Conservation (phyloP, 108 stramenopile species). For the Fistulifera solaris region DNA sequence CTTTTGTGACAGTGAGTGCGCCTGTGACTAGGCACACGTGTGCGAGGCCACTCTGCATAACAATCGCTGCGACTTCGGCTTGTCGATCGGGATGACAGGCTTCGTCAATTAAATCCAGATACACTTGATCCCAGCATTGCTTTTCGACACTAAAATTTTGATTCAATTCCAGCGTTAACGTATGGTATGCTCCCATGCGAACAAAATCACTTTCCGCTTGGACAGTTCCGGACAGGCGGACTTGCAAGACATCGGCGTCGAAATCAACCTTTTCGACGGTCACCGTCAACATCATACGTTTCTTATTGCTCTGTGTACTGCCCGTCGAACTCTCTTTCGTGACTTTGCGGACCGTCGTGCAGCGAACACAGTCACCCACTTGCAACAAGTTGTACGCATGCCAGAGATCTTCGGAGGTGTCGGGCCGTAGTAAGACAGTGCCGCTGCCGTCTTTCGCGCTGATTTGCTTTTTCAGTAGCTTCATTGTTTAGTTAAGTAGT, state of each 20-base stretch:
- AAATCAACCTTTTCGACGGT: constrained; percentile 89
- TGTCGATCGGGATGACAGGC: constrained; percentile 81
- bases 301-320: constrained; percentile 75
- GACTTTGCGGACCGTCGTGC: constrained; percentile 94
- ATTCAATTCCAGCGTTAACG: constrained; percentile 83
- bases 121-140: constrained; percentile 90
- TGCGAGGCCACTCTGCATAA: constrained; percentile 85
- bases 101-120: constrained; percentile 83
- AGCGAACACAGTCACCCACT: constrained; percentile 74
- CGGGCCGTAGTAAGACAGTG: constrained; percentile 70
- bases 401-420: constrained; percentile 96
- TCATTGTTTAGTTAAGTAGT: constrained; percentile 60
- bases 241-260: constrained; percentile 76
- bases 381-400: constrained; percentile 92
- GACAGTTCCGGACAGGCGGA: constrained; percentile 81
- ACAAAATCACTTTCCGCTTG: constrained; percentile 72
- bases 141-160: constrained; percentile 90
- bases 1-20: constrained; percentile 83
- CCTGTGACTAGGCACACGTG: constrained; percentile 93
- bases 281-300: constrained; percentile 85
- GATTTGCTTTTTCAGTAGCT: constrained; percentile 62
- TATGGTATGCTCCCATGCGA: constrained; percentile 92
- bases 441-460: constrained; percentile 87
- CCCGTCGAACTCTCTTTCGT: constrained; percentile 86
- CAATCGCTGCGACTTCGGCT: constrained; percentile 92